phyloP scores from a whole-genome alignment of 2,329 filamentous ascomycete genomes.

The Pseudopyrenochaeta lycopersici region DNA sequence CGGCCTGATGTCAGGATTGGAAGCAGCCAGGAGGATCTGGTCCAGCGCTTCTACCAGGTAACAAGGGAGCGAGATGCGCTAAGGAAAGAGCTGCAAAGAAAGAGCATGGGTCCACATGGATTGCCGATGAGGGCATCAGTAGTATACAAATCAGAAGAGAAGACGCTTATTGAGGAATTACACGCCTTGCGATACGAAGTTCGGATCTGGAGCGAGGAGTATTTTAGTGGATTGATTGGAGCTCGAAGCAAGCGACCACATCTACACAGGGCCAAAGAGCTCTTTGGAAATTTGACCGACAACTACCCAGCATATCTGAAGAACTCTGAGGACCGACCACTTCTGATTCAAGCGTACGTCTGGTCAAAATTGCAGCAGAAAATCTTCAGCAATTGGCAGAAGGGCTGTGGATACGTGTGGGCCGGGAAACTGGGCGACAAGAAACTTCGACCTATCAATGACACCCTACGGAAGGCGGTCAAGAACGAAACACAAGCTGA shows the following conservation, averaged over 20 bases:
- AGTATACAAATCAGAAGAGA: slow-evolving; percentile 47
- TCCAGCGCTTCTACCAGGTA: slow-evolving; percentile 49
- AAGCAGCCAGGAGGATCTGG: slow-evolving; percentile 48
- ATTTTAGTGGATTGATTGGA: slow-evolving; percentile 41
- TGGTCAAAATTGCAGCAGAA: slow-evolving; percentile 49
- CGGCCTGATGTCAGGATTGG: slow-evolving; percentile 40
- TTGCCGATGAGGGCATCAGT: slow-evolving; percentile 35
- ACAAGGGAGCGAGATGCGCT: slow-evolving; percentile 49
- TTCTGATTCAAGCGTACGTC: slow-evolving; percentile 47
- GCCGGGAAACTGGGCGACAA: slow-evolving; percentile 49
- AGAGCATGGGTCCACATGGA: slow-evolving; percentile 41
- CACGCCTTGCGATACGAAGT: slow-evolving; percentile 46
- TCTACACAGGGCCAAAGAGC: slow-evolving; percentile 40
- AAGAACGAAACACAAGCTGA: slow-evolving; percentile 48
- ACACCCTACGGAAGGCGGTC: slow-evolving; percentile 49
- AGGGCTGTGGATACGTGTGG: slow-evolving; percentile 49
- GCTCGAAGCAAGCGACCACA: slow-evolving; percentile 41
- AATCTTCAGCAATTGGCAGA: slow-evolving; percentile 47
- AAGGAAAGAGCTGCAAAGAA: slow-evolving; percentile 46
- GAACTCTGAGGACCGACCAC: slow-evolving; percentile 40
- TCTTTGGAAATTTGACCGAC: slow-evolving; percentile 45
- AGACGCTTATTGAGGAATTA: slow-evolving; percentile 46
- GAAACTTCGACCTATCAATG: slow-evolving; percentile 47
- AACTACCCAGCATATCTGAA: slow-evolving; percentile 46
- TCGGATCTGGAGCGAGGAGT: slow-evolving; percentile 45